Evolutionary conservation across 1,284 basidiomycete species (phyloP).

Genomic region (Ganoderma meredithae): DNA sequence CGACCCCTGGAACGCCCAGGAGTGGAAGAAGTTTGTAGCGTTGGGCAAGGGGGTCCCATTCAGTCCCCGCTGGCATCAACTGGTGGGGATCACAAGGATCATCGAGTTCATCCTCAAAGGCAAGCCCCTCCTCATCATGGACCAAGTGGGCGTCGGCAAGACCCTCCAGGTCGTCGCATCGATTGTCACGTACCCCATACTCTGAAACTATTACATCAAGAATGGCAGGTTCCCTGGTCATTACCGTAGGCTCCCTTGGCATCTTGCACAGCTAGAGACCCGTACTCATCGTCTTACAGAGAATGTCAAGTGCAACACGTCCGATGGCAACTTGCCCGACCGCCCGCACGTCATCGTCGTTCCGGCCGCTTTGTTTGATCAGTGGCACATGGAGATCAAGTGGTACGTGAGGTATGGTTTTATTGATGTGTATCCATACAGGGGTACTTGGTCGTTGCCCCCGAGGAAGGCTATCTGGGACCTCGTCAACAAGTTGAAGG

Average conservation of each 20-base stretch:
- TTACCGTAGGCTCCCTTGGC: not conserved
- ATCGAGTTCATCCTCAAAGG: constrained; percentile 1
- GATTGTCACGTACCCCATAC: not conserved
- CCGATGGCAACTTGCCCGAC: no score
- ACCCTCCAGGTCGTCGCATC: constrained; percentile 19
- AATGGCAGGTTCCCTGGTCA: not conserved
- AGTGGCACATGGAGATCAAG: not conserved
- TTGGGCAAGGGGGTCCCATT: not conserved
- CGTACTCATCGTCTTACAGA: no score
- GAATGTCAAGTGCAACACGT: no score
- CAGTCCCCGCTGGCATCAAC: constrained; percentile 18
- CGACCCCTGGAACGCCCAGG: not conserved
- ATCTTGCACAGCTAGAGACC: no score
- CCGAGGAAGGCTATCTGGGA: not conserved
- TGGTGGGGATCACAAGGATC: constrained; percentile 20
- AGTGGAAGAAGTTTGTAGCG: not conserved
- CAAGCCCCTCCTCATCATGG: constrained; percentile 15
- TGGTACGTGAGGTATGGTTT: not conserved
- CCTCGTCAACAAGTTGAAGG: not conserved
- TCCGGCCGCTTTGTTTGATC: not conserved
- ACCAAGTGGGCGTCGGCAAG: constrained; percentile 28
- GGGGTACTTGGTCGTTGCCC: not conserved
- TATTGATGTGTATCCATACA: not conserved
- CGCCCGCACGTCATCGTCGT: not conserved
- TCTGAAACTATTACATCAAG: not conserved